Base-by-base conservation (phyloP, 441 rosid genomes). In the Eruca vesicaria region DNA sequence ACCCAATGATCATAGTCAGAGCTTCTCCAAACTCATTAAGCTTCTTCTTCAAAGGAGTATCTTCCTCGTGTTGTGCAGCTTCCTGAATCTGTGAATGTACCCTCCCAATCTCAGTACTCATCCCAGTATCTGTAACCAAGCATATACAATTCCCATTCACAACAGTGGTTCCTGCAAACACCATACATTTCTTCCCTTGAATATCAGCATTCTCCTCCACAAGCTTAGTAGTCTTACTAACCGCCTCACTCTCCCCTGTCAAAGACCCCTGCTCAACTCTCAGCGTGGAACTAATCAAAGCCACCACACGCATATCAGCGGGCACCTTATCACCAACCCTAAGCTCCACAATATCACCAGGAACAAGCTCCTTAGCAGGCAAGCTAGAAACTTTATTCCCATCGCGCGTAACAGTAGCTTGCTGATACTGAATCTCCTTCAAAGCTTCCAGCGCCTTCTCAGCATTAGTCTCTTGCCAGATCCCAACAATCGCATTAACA, bases 341-440 rank as follows among this genome's bases (percentile, higher is more conserved):
- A n/a, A n/a, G n/a, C n/a, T n/a, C n/a, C n/a, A n/a, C n/a, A n/a
- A n/a, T 87, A 72, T 94, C 98, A 9, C 98, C 96, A 0, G 94
- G 97, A 76, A 94, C 90, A 63, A 94, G 93, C 61, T 91, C 98
- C 81, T 81, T 94, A 0, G 97, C 95, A 0, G 92, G 88, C 66
- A 92, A 69, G 61, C 72, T 75, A 0, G 84, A 32, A 0, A 86
- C 19, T 82, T 72, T 82, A 71, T 62, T 81, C 57, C 94, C 91
- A 77, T 86, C 94, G 45, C 98, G 89, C 70, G 81, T 62, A 7
- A 89, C 93, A 11, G 86, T 61, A 0, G 96, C 97, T 7, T 86
- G 92, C 83, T 89, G 91, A 0, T 97, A 91, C 65, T 93, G 98
- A 36, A 93, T 93, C 83, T 93, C 98, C 68, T 91, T 93, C 85